Conservation (phyloP, 169 alveolate species). For the Plasmodium vinckei region DNA sequence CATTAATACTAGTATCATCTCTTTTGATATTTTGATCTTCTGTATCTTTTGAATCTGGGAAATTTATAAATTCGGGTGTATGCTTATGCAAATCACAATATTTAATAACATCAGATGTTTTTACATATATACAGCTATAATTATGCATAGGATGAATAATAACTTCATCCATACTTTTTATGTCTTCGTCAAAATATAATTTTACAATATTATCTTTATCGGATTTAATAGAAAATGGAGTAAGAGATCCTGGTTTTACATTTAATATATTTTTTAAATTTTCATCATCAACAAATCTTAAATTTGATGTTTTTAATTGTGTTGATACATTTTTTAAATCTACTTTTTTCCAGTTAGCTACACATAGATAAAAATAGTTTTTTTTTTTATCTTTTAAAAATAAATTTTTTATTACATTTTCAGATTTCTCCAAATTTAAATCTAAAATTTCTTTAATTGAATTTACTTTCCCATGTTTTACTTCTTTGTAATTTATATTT, state of each 20-base stretch:
- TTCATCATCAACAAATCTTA: slow-evolving; percentile 87
- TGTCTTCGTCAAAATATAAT: slow-evolving; percentile 58
- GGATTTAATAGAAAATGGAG: slow-evolving; percentile 86
- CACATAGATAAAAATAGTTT: slow-evolving; percentile 76
- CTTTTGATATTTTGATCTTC: neutral
- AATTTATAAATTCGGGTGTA: slow-evolving; percentile 45
- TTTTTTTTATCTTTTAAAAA: slow-evolving; percentile 81
- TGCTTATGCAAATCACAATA: slow-evolving; percentile 69
- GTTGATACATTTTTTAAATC: slow-evolving; percentile 81
- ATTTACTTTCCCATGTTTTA: slow-evolving; percentile 66
- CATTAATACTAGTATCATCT: slow-evolving; percentile 13
- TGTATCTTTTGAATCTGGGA: slow-evolving; percentile 5
- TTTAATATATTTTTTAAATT: slow-evolving; percentile 79
- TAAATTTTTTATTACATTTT: slow-evolving; percentile 71
- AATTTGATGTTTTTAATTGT: slow-evolving; percentile 80
- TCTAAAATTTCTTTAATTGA: slow-evolving; percentile 74
- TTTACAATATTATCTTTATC: slow-evolving; percentile 78
- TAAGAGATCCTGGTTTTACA: slow-evolving; percentile 83
- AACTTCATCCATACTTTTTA: slow-evolving; percentile 72
- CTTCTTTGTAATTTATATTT: slow-evolving; percentile 67
- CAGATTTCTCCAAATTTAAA: slow-evolving; percentile 44
- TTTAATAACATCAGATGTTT: slow-evolving; percentile 57
- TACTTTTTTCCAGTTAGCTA: slow-evolving; percentile 73
- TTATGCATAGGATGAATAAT: slow-evolving; percentile 77
- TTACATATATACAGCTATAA: slow-evolving; percentile 74